phyloP scores from a whole-genome alignment of 2,329 filamentous ascomycete genomes.

The Acrodontium crateriforme region DNA sequence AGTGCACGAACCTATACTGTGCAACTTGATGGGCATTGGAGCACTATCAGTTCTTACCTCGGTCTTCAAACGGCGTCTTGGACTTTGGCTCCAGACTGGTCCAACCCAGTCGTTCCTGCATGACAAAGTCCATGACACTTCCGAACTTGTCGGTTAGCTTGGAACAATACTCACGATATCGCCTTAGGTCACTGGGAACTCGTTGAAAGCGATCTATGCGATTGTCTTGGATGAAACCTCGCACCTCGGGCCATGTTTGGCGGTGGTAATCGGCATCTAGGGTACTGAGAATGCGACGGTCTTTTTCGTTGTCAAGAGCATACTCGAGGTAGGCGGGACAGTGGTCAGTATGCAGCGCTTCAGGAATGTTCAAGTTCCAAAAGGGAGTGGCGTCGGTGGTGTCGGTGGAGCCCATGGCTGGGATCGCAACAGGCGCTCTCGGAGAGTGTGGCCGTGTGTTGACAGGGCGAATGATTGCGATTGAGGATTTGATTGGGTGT shows the following conservation, averaged over 20 bases:
- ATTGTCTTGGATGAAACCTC: constrained; percentile 49
- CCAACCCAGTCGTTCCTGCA: constrained; percentile 60
- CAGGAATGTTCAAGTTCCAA: constrained; percentile 72
- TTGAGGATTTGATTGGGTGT: no score
- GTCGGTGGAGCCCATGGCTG: no score
- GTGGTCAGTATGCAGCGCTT: constrained; percentile 43
- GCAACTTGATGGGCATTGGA: not conserved
- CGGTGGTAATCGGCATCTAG: constrained; percentile 51
- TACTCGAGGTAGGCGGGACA: constrained; percentile 60
- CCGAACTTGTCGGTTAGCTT: constrained; percentile 54
- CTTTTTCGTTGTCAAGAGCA: constrained; percentile 45
- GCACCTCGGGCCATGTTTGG: constrained; percentile 57
- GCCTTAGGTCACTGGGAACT: constrained; percentile 60
- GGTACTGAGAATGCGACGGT: constrained; percentile 54
- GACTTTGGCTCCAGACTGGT: constrained; percentile 26
- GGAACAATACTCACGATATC: constrained; percentile 59
- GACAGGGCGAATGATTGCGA: no score
- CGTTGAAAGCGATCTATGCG: constrained; percentile 65
- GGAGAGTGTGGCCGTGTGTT: no score
- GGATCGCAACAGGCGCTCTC: no score
- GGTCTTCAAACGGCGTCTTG: constrained; percentile 30
- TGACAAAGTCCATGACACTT: constrained; percentile 63
- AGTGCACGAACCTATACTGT: not conserved
- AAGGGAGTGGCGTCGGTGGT: no score
- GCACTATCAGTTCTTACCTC: not conserved